These are phyloP conservation scores for Volvox reticuliferus DNA, from an alignment of 139 green algal genomes.

Conservation along the genomic window DNA sequence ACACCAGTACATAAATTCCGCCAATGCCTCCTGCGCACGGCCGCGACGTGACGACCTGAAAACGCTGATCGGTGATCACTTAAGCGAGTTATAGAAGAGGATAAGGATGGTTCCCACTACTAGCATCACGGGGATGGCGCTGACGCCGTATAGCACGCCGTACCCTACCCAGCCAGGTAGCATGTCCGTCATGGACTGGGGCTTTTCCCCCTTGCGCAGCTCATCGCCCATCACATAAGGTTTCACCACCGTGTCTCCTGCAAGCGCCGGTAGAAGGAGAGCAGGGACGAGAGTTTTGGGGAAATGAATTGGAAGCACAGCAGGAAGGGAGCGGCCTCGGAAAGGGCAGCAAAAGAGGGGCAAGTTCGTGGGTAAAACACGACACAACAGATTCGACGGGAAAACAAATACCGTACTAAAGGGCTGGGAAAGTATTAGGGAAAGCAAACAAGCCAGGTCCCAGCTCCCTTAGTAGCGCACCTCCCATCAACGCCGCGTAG, in stretches of 20 bases:
- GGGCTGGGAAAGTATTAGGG: too few relatives aligned
- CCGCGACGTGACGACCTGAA: too few relatives aligned
- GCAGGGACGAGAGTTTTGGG: not conserved
- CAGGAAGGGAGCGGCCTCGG: too few relatives aligned
- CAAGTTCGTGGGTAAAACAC: too few relatives aligned
- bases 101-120: slow-evolving; percentile 75
- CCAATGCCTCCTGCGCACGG: not conserved
- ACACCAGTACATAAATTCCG: not conserved
- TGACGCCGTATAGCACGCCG: slow-evolving; percentile 85
- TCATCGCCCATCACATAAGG: slow-evolving; percentile 72
- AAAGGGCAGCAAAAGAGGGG: too few relatives aligned
- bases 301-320: not conserved
- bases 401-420: too few relatives aligned
- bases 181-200: slow-evolving; percentile 73
- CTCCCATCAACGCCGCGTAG: slow-evolving; percentile 47
- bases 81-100: slow-evolving; percentile 91
- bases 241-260: slow-evolving; percentile 63
- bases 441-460: too few relatives aligned
- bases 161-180: slow-evolving; percentile 91
- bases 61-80: slow-evolving; percentile 54
- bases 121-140: slow-evolving; percentile 84
- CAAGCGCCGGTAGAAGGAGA: too few relatives aligned
- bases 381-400: too few relatives aligned
- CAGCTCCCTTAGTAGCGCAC: not conserved
- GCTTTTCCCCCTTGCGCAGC: slow-evolving; percentile 71